These are phyloP conservation scores for Lodderomyces metapsilosis DNA, from an alignment of 1,139 yeast species.

Conservation along the genomic window DNA sequence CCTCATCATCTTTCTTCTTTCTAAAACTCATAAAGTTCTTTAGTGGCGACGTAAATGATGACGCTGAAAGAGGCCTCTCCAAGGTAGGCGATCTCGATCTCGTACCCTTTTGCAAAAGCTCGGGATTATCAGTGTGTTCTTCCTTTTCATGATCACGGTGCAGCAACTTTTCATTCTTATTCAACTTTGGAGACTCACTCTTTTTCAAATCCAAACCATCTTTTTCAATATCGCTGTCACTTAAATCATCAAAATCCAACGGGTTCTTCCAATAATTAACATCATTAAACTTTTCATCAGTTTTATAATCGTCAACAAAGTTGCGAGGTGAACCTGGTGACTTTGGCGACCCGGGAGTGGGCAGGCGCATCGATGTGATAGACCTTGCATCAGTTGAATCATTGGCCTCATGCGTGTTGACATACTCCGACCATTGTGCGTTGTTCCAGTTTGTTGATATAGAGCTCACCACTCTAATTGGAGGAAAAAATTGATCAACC, in stretches of 20 bases:
- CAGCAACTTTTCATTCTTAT: slow-evolving; percentile 16
- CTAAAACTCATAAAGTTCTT: slow-evolving; percentile 44
- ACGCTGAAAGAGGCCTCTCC: slow-evolving; percentile 36
- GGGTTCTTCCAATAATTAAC: slow-evolving; percentile 93
- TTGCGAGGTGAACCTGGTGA: slow-evolving; percentile 24
- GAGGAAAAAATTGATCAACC: slow-evolving; percentile 97
- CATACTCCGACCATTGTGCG: slow-evolving; percentile 36
- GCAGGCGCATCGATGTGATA: slow-evolving; percentile 14
- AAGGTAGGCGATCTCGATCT: slow-evolving; percentile 12
- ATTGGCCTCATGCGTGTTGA: slow-evolving; percentile 14
- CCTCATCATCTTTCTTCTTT: slow-evolving; percentile 20
- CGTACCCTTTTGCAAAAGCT: slow-evolving; percentile 7
- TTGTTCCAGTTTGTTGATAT: slow-evolving; percentile 40
- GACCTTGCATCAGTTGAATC: slow-evolving; percentile 8
- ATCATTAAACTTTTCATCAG: slow-evolving; percentile 74
- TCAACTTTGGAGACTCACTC: slow-evolving; percentile 18
- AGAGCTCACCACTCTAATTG: slow-evolving; percentile 50
- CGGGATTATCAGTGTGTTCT: slow-evolving; percentile 30
- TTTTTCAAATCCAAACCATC: slow-evolving; percentile 12
- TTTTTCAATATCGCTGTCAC: slow-evolving; percentile 27
- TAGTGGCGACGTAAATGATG: slow-evolving; percentile 44
- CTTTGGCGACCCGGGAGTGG: slow-evolving; percentile 13
- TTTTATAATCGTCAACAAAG: slow-evolving; percentile 22
- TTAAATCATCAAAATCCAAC: slow-evolving; percentile 59
- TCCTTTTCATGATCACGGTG: slow-evolving; percentile 5